Evolutionary conservation across 2,329 filamentous ascomycete species (phyloP).

Genomic region (Coleophoma cylindrospora): DNA sequence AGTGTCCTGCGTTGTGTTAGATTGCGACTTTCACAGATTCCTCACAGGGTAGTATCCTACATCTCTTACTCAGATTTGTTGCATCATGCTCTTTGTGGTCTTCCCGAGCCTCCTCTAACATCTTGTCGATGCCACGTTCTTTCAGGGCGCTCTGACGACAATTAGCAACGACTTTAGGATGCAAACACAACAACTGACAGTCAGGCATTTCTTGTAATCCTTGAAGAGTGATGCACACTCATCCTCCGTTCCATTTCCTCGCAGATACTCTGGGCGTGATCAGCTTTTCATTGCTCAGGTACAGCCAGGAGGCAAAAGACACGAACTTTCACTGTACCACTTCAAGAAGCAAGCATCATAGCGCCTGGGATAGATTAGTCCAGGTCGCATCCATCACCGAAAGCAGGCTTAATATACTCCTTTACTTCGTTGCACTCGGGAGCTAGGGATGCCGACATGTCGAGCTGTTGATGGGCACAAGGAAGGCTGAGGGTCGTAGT

Average conservation of each 20-base stretch:
- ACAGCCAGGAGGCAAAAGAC: conserved; percentile 7
- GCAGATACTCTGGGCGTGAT: conserved; percentile 68
- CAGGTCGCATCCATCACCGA: background rate
- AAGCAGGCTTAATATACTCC: conserved; percentile 58
- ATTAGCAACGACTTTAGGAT: no score
- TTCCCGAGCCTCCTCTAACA: conserved; percentile 86
- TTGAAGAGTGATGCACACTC: conserved; percentile 85
- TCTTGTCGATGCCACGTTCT: conserved; percentile 84
- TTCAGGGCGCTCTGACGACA: conserved; percentile 70
- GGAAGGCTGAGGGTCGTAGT: background rate
- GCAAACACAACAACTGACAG: conserved; percentile 43
- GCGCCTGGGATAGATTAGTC: conserved; percentile 47
- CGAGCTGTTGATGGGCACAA: conserved; percentile 12
- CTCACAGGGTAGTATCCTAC: conserved; percentile 14
- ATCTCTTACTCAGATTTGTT: conserved; percentile 52
- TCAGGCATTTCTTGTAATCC: conserved; percentile 81
- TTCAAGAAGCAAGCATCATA: conserved; percentile 98
- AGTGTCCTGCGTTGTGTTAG: background rate
- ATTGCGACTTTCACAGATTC: background rate
- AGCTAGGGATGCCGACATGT: conserved; percentile 90
- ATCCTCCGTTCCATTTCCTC: conserved; percentile 73
- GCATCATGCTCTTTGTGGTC: conserved; percentile 85
- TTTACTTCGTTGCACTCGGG: conserved; percentile 94
- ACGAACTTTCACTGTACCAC: conserved; percentile 97
- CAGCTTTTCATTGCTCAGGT: conserved; percentile 4